Percentiles rank a stretch among this genome's conserved stretches.
phyloP scores from a whole-genome alignment of 345 rosid species.

The Arabidopsis thaliana region TAIR10.1 NC_003076.8:2218001-2218500 shows the following conservation, averaged over 20 bases:
- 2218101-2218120: neutral
- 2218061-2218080: neutral
- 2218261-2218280: no score
- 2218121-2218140: neutral
- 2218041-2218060: slow-evolving; percentile 3
- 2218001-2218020: slow-evolving; percentile 3
- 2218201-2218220: neutral
- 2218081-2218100: neutral
- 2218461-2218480: no score
- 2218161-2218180: slow-evolving; percentile 12
- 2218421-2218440: no score
- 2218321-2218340: no score
- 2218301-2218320: no score
- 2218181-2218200: neutral
- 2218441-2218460: no score
- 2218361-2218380: no score
- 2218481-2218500: no score
- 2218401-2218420: no score
- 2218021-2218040: neutral
- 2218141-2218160: slow-evolving; percentile 3
- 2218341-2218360: no score
- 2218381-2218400: no score
- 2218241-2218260: neutral
- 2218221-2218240: neutral
- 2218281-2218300: no score